These are phyloP conservation scores for Sporisorium exsertum DNA, from an alignment of 1,284 basidiomycete species.

Conservation along the genomic window DNA sequence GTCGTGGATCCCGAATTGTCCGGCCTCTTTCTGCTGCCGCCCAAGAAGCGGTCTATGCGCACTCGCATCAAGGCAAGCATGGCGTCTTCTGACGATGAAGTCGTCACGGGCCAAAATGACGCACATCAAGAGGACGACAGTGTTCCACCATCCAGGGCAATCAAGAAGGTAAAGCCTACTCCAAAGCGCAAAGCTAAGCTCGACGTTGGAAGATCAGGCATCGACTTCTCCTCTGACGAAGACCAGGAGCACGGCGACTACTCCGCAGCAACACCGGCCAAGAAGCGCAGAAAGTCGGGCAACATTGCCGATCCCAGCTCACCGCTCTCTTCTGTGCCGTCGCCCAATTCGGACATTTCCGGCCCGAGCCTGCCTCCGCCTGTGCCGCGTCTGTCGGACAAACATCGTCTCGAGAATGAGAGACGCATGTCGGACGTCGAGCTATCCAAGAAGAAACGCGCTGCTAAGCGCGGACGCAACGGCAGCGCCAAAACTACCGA, in stretches of 20 bases:
- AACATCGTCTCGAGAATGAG: slow-evolving; percentile 34
- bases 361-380: slow-evolving; percentile 35
- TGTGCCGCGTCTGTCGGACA: slow-evolving; percentile 25
- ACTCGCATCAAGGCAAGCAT: slow-evolving; percentile 62
- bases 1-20: slow-evolving; percentile 33
- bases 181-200: slow-evolving; percentile 31
- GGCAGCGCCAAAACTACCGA: slow-evolving; percentile 11
- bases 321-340: slow-evolving; percentile 45
- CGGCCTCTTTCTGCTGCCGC: slow-evolving; percentile 53
- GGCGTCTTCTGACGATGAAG: slow-evolving; percentile 26
- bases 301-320: slow-evolving; percentile 51
- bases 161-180: slow-evolving; percentile 18
- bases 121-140: slow-evolving; percentile 9
- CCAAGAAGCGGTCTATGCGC: slow-evolving; percentile 63
- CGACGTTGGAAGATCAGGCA: slow-evolving; percentile 10
- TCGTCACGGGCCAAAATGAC: slow-evolving; percentile 8
- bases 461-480: slow-evolving; percentile 22
- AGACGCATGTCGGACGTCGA: slow-evolving; percentile 32
- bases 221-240: slow-evolving; percentile 34
- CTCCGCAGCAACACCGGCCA: slow-evolving; percentile 24
- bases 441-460: slow-evolving; percentile 42
- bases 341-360: slow-evolving; percentile 30
- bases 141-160: background rate
- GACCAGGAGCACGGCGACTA: slow-evolving; percentile 18
- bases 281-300: slow-evolving; percentile 51